A percentile compares a stretch with the other conserved stretches of the same genome.
These are phyloP conservation scores for Neurospora sp. DNA, from an alignment of 2,329 filamentous ascomycete genomes.

Conservation along the genomic window DNA sequence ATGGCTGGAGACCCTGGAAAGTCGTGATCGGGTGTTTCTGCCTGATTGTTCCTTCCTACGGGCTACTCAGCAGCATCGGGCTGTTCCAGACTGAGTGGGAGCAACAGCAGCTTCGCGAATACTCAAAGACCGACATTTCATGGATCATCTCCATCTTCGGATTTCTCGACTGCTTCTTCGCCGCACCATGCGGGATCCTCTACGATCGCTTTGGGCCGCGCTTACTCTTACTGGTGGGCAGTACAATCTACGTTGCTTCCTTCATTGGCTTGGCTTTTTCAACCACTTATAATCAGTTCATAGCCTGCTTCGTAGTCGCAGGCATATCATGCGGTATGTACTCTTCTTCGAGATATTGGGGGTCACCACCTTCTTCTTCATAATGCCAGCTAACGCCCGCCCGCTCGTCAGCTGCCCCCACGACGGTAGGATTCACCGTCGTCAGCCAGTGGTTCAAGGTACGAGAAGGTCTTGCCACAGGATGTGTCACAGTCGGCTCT, in stretches of 20 bases:
- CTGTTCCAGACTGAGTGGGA: constrained; percentile 22
- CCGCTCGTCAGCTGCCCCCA: constrained; percentile 13
- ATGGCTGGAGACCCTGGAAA: constrained; percentile 13
- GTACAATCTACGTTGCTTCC: constrained; percentile 15
- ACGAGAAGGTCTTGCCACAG: constrained; percentile 15
- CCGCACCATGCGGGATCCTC: constrained; percentile 13
- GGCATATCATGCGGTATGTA: constrained; percentile 19
- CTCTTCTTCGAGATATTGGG: neutral
- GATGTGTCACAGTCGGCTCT: constrained; percentile 19
- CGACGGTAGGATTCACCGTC: constrained; percentile 19
- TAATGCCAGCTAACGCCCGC: neutral
- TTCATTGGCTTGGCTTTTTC: constrained; percentile 22
- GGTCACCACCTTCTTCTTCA: neutral
- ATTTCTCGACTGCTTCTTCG: constrained; percentile 20
- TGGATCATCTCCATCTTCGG: constrained; percentile 23
- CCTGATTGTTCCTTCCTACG: constrained; percentile 19
- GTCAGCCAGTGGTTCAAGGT: constrained; percentile 20
- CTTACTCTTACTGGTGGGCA: constrained; percentile 14
- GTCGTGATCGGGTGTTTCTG: constrained; percentile 17
- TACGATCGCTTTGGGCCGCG: constrained; percentile 17
- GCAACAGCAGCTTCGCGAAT: constrained; percentile 13
- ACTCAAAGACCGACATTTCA: constrained; percentile 14
- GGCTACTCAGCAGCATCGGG: constrained; percentile 20
- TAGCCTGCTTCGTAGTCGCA: constrained; percentile 21
- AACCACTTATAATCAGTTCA: constrained; percentile 19